These are phyloP conservation scores for Leishmania martiniquensis DNA, from an alignment of 208 protist genomes.

Conservation along the genomic window DNA sequence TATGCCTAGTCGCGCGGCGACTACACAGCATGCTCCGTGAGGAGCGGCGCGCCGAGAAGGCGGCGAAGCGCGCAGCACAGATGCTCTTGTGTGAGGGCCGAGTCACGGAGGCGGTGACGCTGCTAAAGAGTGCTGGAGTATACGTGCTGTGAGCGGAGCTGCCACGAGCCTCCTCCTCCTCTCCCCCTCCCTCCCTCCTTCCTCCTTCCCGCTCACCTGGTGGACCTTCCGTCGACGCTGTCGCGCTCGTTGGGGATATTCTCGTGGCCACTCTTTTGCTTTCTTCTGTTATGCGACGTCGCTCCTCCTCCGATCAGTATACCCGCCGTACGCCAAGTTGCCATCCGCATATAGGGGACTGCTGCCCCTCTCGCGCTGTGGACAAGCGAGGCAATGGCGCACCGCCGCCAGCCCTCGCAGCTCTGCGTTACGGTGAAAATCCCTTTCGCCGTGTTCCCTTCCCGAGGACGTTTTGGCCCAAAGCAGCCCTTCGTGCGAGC, in stretches of 20 bases:
- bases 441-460: background rate
- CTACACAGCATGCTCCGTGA: constrained; percentile 38
- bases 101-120: constrained; percentile 44
- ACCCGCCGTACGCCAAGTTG: background rate
- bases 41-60: constrained; percentile 50
- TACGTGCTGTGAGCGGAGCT: constrained; percentile 9
- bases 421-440: background rate
- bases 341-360: background rate
- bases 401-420: background rate
- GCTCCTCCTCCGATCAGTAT: no score
- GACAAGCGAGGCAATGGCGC: background rate
- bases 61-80: constrained; percentile 50
- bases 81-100: constrained; percentile 40
- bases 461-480: background rate
- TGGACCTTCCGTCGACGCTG: background rate
- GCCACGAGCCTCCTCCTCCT: background rate
- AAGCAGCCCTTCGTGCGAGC: no score
- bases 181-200: background rate
- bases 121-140: constrained; percentile 29
- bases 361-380: background rate
- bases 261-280: no score
- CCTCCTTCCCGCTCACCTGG: background rate
- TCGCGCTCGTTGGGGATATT: no score
- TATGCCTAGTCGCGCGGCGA: constrained; percentile 35
- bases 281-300: no score